phyloP scores from a whole-genome alignment of 2,329 filamentous ascomycete species.

The Blastomyces silverae region DNA sequence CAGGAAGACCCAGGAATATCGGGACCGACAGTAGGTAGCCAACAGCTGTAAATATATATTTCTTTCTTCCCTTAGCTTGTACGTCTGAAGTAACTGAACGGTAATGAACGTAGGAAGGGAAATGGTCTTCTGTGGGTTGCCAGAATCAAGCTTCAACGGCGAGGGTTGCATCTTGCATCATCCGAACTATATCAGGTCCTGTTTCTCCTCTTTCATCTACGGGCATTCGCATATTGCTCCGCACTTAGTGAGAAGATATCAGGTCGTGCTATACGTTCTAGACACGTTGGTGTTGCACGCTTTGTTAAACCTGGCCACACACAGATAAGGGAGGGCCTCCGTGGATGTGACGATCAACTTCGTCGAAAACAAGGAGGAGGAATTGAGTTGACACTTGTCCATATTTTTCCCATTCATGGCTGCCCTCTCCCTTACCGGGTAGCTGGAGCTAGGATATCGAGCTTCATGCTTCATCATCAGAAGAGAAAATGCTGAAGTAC shows the following conservation, averaged over 20 bases:
- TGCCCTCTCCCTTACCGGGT: not conserved
- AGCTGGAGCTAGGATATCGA: not conserved
- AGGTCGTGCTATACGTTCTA: constrained; percentile 15
- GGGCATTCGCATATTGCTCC: constrained; percentile 16
- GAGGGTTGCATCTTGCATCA: constrained; percentile 7
- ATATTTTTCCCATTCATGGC: not conserved
- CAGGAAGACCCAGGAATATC: not conserved
- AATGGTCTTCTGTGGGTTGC: not conserved
- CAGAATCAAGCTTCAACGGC: constrained; percentile 8
- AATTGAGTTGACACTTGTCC: not conserved
- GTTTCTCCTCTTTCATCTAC: constrained; percentile 15
- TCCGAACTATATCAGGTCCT: not conserved
- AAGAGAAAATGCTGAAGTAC: not conserved
- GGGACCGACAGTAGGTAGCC: not conserved
- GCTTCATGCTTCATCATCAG: not conserved
- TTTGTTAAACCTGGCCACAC: constrained; percentile 14
- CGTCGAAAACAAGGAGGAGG: not conserved
- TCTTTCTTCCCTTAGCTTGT: not conserved
- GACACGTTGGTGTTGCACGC: constrained; percentile 19
- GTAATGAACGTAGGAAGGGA: not conserved
- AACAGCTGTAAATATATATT: not conserved
- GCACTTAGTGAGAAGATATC: constrained; percentile 15
- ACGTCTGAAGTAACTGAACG: constrained; percentile 2
- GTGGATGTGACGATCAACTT: constrained; percentile 18
- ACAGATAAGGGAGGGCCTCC: not conserved